Evolutionary conservation across 371 early-diverging fungal species (phyloP), one percentile per base, ranked within the genome.

Genomic region (Mucor mucedo): DNA sequence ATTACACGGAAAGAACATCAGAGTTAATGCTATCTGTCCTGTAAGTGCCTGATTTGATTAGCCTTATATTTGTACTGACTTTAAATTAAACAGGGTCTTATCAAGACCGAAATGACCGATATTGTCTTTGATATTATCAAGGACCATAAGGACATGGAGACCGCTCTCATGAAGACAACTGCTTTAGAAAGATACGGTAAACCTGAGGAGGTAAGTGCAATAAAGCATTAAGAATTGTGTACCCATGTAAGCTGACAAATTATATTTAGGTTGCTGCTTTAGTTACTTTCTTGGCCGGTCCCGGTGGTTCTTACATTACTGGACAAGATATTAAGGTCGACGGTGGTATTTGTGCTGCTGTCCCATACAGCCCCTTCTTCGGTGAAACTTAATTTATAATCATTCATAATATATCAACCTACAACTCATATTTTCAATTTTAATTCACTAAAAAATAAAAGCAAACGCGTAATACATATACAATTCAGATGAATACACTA

Each of bases 1-100:
- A 50, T 70, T 71, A 38, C 70, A 67, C 13, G 74, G 83, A 13
- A 78, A 71, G 3, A 73, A 81, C 45, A 70, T 85, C 28, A 83
- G 85, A 3, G 74, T 85, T 30, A 85, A 85, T 62, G 84, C 84
- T 6, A 62, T 85, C 35, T 84, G 84, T 48, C 84, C 83, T 14
- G 84, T 79, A 77, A 55, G 72, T 73, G 29, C 6, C 3, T 3
- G 32, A 16, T 13, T 11, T 21, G 16, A 14, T 27, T 29, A 3
- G 3, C 27, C 27, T 27, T 27, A 13, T n/a, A 57, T 7, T 11
- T 13, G 32, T 10, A 4, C 3, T 9, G 39, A 4, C 11, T 50
- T 21, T 27, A 27, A 1, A 4, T 57, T 47, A 21, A 7, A 21
- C 9, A 81, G 80, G 85, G 86, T 6, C 57, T 86, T 38, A 84